These are phyloP conservation scores for Ilex paraguariensis DNA, from an alignment of 305 asterid species.

Conservation along the genomic window DNA sequence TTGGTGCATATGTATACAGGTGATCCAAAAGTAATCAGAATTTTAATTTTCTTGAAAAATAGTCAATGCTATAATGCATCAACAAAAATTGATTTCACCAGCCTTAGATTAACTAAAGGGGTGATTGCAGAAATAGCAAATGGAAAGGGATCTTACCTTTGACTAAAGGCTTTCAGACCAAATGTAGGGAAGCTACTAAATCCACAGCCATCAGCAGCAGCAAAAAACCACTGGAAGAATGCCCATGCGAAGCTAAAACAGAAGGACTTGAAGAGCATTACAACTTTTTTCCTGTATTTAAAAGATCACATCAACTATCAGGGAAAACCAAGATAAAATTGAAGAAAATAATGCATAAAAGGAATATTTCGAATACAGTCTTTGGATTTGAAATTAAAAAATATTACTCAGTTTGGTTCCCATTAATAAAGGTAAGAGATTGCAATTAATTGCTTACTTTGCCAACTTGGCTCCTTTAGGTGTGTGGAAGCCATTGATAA, in stretches of 20 bases:
- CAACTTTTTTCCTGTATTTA: constrained; percentile 51
- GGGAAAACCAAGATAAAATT: no score
- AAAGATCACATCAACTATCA: no score
- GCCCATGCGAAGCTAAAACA: constrained; percentile 47
- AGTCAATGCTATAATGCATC: neutral
- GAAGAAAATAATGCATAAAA: no score
- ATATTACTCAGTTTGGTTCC: neutral
- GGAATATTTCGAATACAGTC: no score
- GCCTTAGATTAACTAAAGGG: no score
- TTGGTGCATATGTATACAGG: neutral
- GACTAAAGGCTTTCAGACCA: neutral
- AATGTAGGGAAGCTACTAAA: constrained; percentile 16
- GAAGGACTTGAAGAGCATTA: constrained; percentile 47
- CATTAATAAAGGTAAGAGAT: no score
- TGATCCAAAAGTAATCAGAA: neutral
- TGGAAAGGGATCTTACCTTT: neutral
- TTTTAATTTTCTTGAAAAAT: neutral
- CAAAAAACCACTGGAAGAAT: constrained; percentile 64
- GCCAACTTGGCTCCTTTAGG: constrained; percentile 66
- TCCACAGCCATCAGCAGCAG: constrained; percentile 55
- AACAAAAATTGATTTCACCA: no score
- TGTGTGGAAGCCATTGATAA: constrained; percentile 76
- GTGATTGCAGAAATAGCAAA: no score
- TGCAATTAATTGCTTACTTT: constrained; percentile 22
- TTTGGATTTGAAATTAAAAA: no score